Evolutionary conservation across 2,329 filamentous ascomycete genomes (phyloP).

Genomic region (Ophioceras dolichostomum): DNA sequence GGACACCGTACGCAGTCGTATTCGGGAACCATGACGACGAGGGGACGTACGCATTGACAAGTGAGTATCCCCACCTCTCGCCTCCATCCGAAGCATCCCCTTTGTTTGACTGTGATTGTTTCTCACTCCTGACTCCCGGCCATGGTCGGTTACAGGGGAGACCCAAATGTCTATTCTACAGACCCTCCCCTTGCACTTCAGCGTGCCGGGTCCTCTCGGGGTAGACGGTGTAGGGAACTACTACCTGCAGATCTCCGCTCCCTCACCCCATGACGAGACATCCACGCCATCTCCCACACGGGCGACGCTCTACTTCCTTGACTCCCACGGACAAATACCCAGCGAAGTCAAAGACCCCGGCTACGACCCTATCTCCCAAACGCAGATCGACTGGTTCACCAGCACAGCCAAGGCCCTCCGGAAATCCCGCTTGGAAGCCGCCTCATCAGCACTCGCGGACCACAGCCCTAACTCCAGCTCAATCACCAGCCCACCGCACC

Average conservation of each 20-base stretch:
- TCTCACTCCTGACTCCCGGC: slow-evolving; percentile 14
- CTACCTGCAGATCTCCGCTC: slow-evolving; percentile 12
- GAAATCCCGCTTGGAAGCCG: slow-evolving; percentile 10
- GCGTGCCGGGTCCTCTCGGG: slow-evolving; percentile 12
- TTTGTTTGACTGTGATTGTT: no score
- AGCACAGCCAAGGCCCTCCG: slow-evolving; percentile 12
- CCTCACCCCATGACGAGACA: no score
- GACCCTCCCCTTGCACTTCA: slow-evolving; percentile 14
- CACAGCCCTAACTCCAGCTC: no score
- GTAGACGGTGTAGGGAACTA: slow-evolving; percentile 17
- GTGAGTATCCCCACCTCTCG: no score
- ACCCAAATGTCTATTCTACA: slow-evolving; percentile 16
- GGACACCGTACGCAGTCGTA: slow-evolving; percentile 58
- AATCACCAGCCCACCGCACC: slow-evolving; percentile 8
- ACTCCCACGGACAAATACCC: slow-evolving; percentile 16
- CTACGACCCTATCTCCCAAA: slow-evolving; percentile 16
- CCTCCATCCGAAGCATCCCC: no score
- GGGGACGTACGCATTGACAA: slow-evolving; percentile 29
- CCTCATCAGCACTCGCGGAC: no score
- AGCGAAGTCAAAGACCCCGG: slow-evolving; percentile 13
- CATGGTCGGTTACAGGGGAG: slow-evolving; percentile 16
- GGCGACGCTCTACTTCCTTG: slow-evolving; percentile 16
- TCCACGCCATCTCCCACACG: slow-evolving; percentile 13
- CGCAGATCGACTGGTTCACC: slow-evolving; percentile 19
- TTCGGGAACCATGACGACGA: slow-evolving; percentile 67